Percentiles rank a stretch among this genome's conserved stretches.
Evolutionary conservation across 1,284 basidiomycete species (phyloP).

Genomic region (Pterulicium gracile): DNA sequence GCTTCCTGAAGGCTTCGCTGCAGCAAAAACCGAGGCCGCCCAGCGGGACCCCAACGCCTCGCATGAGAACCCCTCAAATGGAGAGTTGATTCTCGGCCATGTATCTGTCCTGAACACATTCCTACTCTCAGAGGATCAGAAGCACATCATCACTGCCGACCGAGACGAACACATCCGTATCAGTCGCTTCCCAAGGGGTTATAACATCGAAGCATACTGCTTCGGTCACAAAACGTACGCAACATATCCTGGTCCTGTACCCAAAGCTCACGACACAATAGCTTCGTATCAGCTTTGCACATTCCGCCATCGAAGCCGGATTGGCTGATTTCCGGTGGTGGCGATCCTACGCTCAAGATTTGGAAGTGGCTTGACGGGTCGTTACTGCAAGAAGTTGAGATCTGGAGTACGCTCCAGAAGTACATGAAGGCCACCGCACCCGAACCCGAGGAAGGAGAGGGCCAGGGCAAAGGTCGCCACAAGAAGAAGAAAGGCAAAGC

Average conservation of each 20-base stretch:
- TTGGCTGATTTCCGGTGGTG: constrained; percentile 75
- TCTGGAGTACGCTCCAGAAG: constrained; percentile 46
- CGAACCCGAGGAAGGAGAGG: constrained; percentile 16
- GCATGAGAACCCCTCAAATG: constrained; percentile 65
- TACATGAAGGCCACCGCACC: constrained; percentile 41
- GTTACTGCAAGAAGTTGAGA: constrained; percentile 38
- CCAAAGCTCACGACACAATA: constrained; percentile 18
- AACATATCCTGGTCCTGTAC: neutral
- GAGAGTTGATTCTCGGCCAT: constrained; percentile 75
- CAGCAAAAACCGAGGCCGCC: constrained; percentile 14
- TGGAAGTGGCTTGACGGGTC: constrained; percentile 72
- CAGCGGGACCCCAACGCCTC: constrained; percentile 37
- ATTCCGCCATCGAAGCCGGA: constrained; percentile 42
- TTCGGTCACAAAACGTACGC: constrained; percentile 75
- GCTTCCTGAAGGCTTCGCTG: constrained; percentile 2
- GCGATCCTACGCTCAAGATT: constrained; percentile 65
- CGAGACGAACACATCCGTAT: constrained; percentile 89
- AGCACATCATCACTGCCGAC: constrained; percentile 77
- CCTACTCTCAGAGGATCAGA: constrained; percentile 54
- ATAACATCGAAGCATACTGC: constrained; percentile 76
- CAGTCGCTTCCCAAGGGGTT: constrained; percentile 81
- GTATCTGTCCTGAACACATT: constrained; percentile 74
- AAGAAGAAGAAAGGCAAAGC: constrained; percentile 13
- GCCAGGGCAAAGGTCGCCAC: constrained; percentile 14
- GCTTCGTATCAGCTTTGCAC: constrained; percentile 76